Conservation (phyloP, 352 stramenopile species). For the Thraustotheca clavata region DNA sequence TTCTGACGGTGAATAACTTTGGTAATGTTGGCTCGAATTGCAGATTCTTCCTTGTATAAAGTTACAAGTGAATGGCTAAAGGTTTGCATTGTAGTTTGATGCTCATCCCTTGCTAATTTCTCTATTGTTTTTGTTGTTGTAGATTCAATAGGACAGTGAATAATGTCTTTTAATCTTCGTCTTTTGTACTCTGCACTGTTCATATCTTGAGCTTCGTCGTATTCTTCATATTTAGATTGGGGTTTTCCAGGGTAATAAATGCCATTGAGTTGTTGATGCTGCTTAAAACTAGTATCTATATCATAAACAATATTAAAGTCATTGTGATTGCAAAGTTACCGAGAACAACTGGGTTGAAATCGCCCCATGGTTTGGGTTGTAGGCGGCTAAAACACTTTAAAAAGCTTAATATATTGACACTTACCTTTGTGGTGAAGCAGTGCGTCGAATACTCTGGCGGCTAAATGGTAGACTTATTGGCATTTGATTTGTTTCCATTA, state of each 20-base stretch:
- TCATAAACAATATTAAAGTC: constrained; percentile 14
- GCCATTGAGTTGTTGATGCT: neutral
- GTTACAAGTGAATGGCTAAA: constrained; percentile 36
- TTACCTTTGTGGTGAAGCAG: constrained; percentile 34
- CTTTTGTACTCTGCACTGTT: constrained; percentile 51
- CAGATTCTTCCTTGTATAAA: constrained; percentile 32
- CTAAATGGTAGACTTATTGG: constrained; percentile 31
- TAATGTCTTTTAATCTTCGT: constrained; percentile 48
- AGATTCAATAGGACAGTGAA: constrained; percentile 41
- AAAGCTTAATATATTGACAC: constrained; percentile 22
- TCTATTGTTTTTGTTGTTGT: constrained; percentile 34
- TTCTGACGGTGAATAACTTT: constrained; percentile 46
- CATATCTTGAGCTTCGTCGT: constrained; percentile 20
- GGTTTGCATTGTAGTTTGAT: constrained; percentile 39
- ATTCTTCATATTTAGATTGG: neutral
- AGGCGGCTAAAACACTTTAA: constrained; percentile 11
- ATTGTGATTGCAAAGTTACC: neutral
- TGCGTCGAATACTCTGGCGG: constrained; percentile 36
- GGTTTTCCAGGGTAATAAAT: neutral
- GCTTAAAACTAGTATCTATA: neutral
- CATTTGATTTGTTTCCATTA: constrained; percentile 59
- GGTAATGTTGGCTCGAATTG: constrained; percentile 34
- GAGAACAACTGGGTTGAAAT: constrained; percentile 15
- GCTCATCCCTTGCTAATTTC: constrained; percentile 33
- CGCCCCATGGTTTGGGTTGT: constrained; percentile 27